Base-by-base conservation (phyloP, 164 flowering plant species). In the Umbilicus rupestris region DNA sequence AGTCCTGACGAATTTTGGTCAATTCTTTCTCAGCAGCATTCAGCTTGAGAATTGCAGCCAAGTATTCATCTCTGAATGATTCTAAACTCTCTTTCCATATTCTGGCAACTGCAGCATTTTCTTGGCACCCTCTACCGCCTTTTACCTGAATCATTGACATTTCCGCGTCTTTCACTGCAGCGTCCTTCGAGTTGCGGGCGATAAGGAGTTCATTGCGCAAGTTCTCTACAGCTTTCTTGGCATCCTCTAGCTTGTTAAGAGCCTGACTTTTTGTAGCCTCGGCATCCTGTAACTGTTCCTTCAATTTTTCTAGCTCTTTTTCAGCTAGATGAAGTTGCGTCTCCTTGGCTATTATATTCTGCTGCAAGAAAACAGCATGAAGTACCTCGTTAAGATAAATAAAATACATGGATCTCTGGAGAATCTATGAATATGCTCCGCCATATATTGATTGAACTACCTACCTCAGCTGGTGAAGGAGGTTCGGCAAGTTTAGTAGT, bases 261-360 rank as follows among this genome's bases (percentile, higher is more conserved):
- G 92, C 92, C 64, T 87, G 79, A 55, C 73, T 64, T 77, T 83
- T 93, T 2, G 87, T 84, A 46, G 70, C 75, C 73, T 93, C 94
- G 57, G 96, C 92, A 82, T 81, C 85, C 73, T 76, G 74, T 35
- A 93, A 62, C 67, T 83, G 85, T 11, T 90, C 90, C 71, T 87
- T 89, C 42, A 88, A 76, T 79, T 82, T 89, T 73, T 82, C 83
- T 65, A 92, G 77, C 74, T 89, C 91, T 66, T 81, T 90, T 68
- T 81, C 78, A 8, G 86, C 85, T 81, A 89, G 71, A 70, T 85
- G 98, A 70, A 89, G 87, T 67, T 82, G 83, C 19, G 85, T 82
- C 77, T 89, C 97, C 78, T 90, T 90, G 44, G 83, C 90, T 77
- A 84, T 70, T 16, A 84, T 82, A 68, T 84, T 83, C 97, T 90